Percentiles rank a stretch among this genome's conserved stretches.
Conservation (phyloP, 164 flowering plant species). For the Chimonanthus praecox region DNA sequence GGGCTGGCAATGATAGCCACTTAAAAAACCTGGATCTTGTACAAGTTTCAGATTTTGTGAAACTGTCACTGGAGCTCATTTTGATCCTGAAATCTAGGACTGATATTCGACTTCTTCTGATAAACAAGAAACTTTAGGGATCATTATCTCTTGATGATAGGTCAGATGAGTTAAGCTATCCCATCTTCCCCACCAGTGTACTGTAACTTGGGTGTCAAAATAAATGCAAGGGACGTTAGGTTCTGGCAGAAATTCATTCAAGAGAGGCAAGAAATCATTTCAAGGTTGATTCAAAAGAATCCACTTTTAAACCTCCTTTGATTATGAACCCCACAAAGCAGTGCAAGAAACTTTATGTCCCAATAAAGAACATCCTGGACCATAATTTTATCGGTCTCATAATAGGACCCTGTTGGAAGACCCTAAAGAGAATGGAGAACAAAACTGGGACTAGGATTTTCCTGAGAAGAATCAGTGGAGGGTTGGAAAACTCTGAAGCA, state of each 20-base stretch:
- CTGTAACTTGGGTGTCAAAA: constrained; percentile 18
- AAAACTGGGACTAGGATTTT: constrained; percentile 41
- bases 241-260: constrained; percentile 19
- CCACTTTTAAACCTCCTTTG: constrained; percentile 28
- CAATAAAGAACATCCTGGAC: constrained; percentile 34
- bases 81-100: background rate
- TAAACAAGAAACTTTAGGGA: constrained; percentile 22
- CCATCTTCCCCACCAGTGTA: constrained; percentile 26
- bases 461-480: constrained; percentile 29
- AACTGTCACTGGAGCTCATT: background rate
- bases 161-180: constrained; percentile 17
- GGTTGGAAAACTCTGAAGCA: too few relatives aligned
- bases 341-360: constrained; percentile 40
- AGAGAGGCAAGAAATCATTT: constrained; percentile 26
- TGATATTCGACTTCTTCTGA: constrained; percentile 16
- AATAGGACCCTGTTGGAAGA: constrained; percentile 43
- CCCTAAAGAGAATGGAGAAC: constrained; percentile 38
- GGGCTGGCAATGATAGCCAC: constrained; percentile 20
- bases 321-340: constrained; percentile 21
- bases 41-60: constrained; percentile 29
- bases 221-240: constrained; percentile 20
- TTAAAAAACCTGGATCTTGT: constrained; percentile 35
- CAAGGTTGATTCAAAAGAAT: constrained; percentile 27
- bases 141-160: constrained; percentile 17
- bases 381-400: constrained; percentile 5